Evolutionary conservation across 805 yeast species (phyloP).

Genomic region (Yarrowia sp.): DNA sequence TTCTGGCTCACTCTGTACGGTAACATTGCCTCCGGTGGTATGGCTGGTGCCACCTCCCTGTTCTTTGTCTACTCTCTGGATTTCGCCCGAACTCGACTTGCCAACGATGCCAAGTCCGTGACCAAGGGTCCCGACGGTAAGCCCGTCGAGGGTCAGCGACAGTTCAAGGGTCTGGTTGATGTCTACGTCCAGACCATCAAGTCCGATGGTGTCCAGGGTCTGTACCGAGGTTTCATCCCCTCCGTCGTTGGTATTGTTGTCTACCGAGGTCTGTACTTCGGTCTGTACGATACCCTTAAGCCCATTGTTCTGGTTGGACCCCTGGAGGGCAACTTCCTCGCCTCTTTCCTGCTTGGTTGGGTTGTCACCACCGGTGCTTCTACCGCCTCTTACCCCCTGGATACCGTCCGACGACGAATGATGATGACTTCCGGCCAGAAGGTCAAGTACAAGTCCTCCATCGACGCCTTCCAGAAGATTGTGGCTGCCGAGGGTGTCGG

Average conservation of each 20-base stretch:
- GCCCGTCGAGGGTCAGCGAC: constrained; percentile 77
- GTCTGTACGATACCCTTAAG: constrained; percentile 94
- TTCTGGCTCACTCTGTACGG: constrained; percentile 86
- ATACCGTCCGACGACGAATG: constrained; percentile 99
- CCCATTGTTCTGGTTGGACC: constrained; percentile 93
- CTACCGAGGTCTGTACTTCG: constrained; percentile 99
- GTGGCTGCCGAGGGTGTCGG: constrained; percentile 93
- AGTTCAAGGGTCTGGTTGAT: constrained; percentile 95
- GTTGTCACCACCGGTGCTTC: constrained; percentile 97
- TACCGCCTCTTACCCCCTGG: constrained; percentile 98
- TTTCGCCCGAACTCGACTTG: constrained; percentile 98
- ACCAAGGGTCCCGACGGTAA: constrained; percentile 67
- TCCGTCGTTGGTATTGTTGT: constrained; percentile 96
- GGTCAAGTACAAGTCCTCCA: constrained; percentile 92
- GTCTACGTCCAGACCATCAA: constrained; percentile 95
- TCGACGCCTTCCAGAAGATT: constrained; percentile 87
- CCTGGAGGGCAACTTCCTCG: constrained; percentile 89
- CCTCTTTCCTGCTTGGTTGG: constrained; percentile 97
- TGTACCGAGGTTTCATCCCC: constrained; percentile 99
- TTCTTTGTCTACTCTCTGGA: constrained; percentile 94
- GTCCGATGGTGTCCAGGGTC: constrained; percentile 96
- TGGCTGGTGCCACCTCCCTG: constrained; percentile 95
- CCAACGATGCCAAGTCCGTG: constrained; percentile 59
- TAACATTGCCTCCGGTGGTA: constrained; percentile 98
- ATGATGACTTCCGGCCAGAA: constrained; percentile 99